These are phyloP conservation scores for Paramyrothecium sp. DNA, from an alignment of 2,329 filamentous ascomycete genomes.

Conservation along the genomic window DNA sequence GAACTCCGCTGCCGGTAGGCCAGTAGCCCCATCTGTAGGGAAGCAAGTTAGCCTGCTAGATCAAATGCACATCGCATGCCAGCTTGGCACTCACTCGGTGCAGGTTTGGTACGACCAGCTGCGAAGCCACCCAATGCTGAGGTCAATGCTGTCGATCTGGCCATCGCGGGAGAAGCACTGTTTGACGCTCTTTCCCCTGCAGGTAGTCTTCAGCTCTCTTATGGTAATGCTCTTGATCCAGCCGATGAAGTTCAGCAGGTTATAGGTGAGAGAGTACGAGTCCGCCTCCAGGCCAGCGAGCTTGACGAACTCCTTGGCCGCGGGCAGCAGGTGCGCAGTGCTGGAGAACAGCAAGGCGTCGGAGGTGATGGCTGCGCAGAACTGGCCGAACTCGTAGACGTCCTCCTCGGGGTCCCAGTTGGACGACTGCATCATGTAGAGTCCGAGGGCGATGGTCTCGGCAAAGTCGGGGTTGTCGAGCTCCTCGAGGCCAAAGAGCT, in stretches of 20 bases:
- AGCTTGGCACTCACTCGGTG: constrained; percentile 41
- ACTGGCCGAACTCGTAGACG: constrained; percentile 31
- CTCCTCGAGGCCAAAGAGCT: constrained; percentile 44
- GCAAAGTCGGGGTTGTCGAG: constrained; percentile 50
- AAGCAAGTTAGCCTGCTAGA: constrained; percentile 3
- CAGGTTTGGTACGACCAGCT: constrained; percentile 55
- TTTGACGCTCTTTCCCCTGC: constrained; percentile 19
- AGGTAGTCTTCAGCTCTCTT: constrained; percentile 14
- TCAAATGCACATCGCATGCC: not conserved
- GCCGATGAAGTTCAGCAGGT: constrained; percentile 53
- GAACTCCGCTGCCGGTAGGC: constrained; percentile 69
- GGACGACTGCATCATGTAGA: constrained; percentile 42
- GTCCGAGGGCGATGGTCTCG: constrained; percentile 35
- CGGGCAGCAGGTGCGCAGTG: constrained; percentile 30
- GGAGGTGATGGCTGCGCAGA: constrained; percentile 47
- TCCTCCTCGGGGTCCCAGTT: constrained; percentile 54
- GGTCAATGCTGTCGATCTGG: constrained; percentile 13
- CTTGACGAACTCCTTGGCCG: constrained; percentile 37
- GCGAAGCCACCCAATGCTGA: constrained; percentile 24
- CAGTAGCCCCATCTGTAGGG: constrained; percentile 72
- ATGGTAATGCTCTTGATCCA: constrained; percentile 33
- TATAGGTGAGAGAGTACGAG: constrained; percentile 32
- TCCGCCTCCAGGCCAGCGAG: constrained; percentile 40
- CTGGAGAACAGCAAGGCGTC: constrained; percentile 38
- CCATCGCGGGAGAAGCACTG: constrained; percentile 29